phyloP scores from a whole-genome alignment of 768 basidiomycete genomes.

The Xerocomus potaroensis region DNA sequence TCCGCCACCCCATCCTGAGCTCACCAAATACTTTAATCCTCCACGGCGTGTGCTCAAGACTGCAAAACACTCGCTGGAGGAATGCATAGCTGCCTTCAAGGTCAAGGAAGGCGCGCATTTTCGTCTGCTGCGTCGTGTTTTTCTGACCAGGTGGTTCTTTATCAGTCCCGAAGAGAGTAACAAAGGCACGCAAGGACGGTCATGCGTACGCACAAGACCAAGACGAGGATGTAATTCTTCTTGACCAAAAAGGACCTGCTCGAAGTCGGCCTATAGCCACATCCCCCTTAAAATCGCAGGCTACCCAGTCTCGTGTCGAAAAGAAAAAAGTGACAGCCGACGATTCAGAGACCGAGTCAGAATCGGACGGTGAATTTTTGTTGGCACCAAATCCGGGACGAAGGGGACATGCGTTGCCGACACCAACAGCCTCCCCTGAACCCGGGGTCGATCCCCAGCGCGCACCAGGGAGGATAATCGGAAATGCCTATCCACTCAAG shows the following conservation, averaged over 20 bases:
- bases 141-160: not conserved
- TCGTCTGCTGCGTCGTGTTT: not conserved
- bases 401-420: constrained; percentile 37
- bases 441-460: constrained; percentile 46
- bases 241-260: constrained; percentile 35
- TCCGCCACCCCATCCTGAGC: constrained; percentile 80
- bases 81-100: constrained; percentile 64
- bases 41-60: constrained; percentile 65
- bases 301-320: not conserved
- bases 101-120: constrained; percentile 64
- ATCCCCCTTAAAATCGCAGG: constrained; percentile 7
- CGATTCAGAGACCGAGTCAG: constrained; percentile 56
- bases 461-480: constrained; percentile 71
- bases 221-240: constrained; percentile 54
- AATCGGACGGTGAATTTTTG: constrained; percentile 35
- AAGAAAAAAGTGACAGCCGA: constrained; percentile 19
- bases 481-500: constrained; percentile 62
- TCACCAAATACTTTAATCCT: constrained; percentile 79
- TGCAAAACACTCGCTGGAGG: constrained; percentile 50
- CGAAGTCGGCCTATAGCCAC: constrained; percentile 14
- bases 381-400: constrained; percentile 12
- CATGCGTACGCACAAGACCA: constrained; percentile 63
- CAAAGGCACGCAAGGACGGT: constrained; percentile 54
- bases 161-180: constrained; percentile 61
- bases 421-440: constrained; percentile 50